Conservation (phyloP, 208 protist species). For the Trichomonas tenax region DNA sequence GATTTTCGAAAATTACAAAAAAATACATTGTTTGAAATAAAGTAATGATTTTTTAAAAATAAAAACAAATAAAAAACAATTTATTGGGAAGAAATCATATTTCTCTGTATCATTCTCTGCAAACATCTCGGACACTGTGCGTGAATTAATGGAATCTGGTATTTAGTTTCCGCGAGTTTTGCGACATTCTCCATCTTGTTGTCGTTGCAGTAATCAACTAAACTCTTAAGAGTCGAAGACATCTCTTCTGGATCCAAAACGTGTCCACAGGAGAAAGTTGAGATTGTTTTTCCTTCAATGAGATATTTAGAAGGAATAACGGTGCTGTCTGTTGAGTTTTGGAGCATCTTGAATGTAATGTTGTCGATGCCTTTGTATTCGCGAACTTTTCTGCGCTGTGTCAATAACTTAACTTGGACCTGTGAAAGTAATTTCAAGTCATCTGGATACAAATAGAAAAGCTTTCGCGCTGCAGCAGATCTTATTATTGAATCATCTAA, state of each 20-base stretch:
- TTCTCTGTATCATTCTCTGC: neutral
- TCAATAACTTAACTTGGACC: neutral
- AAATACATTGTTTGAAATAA: neutral
- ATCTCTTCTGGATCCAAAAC: neutral
- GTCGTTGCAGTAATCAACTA: neutral
- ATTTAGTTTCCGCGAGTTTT: neutral
- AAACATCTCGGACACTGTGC: neutral
- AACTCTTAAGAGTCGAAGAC: neutral
- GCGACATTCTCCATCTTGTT: neutral
- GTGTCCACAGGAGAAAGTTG: neutral
- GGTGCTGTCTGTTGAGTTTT: neutral
- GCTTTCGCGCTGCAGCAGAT: neutral
- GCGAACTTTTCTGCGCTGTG: neutral
- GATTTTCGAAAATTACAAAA: too few species aligned
- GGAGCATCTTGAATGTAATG: neutral
- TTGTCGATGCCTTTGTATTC: neutral
- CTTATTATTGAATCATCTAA: neutral
- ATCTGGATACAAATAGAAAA: neutral
- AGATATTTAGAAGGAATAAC: neutral
- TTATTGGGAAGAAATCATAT: neutral
- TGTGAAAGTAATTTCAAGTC: neutral
- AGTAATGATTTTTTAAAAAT: neutral
- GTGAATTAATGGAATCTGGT: neutral
- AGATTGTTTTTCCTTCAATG: neutral
- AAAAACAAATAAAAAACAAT: neutral